phyloP scores from a whole-genome alignment of 2,329 filamentous ascomycete genomes.

The Diaporthe eres region DNA sequence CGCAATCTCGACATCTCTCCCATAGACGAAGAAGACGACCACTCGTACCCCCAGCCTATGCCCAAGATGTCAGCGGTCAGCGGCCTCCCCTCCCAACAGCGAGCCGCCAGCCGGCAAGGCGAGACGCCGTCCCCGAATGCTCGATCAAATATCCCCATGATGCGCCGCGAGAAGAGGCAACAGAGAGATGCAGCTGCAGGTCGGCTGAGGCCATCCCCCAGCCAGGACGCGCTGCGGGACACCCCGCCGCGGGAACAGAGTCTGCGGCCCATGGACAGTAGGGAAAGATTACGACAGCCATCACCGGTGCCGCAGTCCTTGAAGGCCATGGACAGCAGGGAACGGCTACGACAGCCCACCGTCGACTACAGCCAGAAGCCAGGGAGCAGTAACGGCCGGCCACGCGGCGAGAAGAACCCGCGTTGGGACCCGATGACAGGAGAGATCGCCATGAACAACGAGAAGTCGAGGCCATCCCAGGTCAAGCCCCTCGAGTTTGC shows the following conservation, averaged over 20 bases:
- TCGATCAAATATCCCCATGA: constrained; percentile 63
- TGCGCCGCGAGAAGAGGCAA: constrained; percentile 66
- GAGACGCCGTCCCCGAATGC: constrained; percentile 44
- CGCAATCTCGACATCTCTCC: constrained; percentile 63
- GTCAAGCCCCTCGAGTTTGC: constrained; percentile 68
- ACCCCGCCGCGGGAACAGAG: constrained; percentile 10
- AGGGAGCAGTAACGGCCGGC: constrained; percentile 41
- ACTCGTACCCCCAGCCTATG: constrained; percentile 35
- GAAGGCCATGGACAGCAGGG: constrained; percentile 27
- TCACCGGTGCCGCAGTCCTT: constrained; percentile 29
- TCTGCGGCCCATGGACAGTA: constrained; percentile 24
- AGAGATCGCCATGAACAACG: constrained; percentile 69
- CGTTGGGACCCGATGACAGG: constrained; percentile 78
- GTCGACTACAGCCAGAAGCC: constrained; percentile 36
- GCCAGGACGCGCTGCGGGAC: constrained; percentile 19
- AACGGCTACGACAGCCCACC: constrained; percentile 45
- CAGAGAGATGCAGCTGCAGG: constrained; percentile 53
- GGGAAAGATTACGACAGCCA: constrained; percentile 29
- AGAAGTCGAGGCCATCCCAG: constrained; percentile 68
- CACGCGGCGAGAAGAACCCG: constrained; percentile 51
- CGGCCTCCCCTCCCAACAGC: constrained; percentile 34
- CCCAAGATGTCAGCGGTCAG: constrained; percentile 53
- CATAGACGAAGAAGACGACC: constrained; percentile 59
- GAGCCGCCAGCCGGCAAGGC: constrained; percentile 40
- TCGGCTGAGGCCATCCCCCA: constrained; percentile 35